Evolutionary conservation across 2,329 filamentous ascomycete species (phyloP).

Genomic region (Xylariaceae sp.): DNA sequence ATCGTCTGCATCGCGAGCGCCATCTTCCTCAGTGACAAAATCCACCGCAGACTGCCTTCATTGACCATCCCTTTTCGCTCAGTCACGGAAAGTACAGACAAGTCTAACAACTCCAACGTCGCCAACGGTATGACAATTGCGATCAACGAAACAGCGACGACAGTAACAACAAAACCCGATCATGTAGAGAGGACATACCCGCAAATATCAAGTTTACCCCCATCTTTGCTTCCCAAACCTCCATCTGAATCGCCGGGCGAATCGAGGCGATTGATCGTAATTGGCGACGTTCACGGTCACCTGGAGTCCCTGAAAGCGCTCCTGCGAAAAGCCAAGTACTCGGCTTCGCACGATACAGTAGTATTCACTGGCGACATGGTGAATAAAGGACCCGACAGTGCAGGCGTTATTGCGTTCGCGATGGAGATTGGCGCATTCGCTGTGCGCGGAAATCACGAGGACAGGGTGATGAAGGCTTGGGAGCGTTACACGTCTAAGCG

Average conservation of each 20-base stretch:
- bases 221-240: slow-evolving; percentile 30
- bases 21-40: slow-evolving; percentile 6
- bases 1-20: slow-evolving; percentile 7
- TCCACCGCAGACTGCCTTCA: slow-evolving; percentile 1
- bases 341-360: slow-evolving; percentile 67
- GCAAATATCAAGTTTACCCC: slow-evolving; percentile 22
- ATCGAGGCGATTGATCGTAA: slow-evolving; percentile 63
- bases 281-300: slow-evolving; percentile 94
- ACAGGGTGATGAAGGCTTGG: slow-evolving; percentile 68
- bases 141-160: not conserved
- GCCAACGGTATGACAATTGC: not conserved
- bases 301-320: slow-evolving; percentile 60
- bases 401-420: slow-evolving; percentile 70
- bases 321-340: slow-evolving; percentile 53
- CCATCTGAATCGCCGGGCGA: slow-evolving; percentile 27
- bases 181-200: slow-evolving; percentile 18
- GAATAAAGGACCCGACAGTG: slow-evolving; percentile 79
- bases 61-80: not conserved
- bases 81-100: not conserved
- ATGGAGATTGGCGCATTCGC: slow-evolving; percentile 69
- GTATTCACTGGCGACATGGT: slow-evolving; percentile 75
- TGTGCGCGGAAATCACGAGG: slow-evolving; percentile 91
- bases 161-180: not conserved
- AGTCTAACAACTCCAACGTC: not conserved
- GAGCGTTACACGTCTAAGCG: slow-evolving; percentile 27